Evolutionary conservation across 192 early-diverging fungal genomes (phyloP), one percentile per base, ranked within the genome.

Genomic region (Oehlia diaphana): DNA sequence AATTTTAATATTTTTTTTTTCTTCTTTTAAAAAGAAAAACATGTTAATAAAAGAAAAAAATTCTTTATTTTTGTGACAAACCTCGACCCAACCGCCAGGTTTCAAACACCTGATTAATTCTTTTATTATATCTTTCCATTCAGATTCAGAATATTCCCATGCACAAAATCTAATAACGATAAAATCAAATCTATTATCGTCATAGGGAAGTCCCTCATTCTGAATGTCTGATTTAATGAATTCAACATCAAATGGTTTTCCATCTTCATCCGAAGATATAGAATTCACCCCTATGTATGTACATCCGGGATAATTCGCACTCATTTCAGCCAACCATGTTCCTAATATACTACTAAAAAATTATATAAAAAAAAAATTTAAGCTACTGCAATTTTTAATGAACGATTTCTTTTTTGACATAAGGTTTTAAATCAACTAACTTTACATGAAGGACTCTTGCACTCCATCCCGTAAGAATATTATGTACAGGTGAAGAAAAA

Each of bases 61-160:
- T 31, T 31, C 31, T 2, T 31, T 31, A 31, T 31, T 33, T 66
- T 14, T 67, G 5, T 33, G 1, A 16, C 65, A 33, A 4, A 67
- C 65, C 71, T 73, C 71, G 14, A 73, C 8, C 71, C 71, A 73
- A 39, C 71, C 71, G 31, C 71, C 71, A 33, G 71, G 71, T 31
- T 73, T 73, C n/a, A 44, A 73, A 19, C 33, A 33, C 28, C 71
- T 44, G 28, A 73, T 44, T 12, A 73, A 28, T 23, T 73, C 71
- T 12, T 50, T 26, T n/a, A 49, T 7, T 19, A 73, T 31, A 23
- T 16, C 39, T 53, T 44, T 19, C 71, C 71, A 73, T 73, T 73
- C 44, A 1, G 21, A 8, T 47, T 73, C 49, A 28, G 33, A 39
- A 73, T 28, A 73, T 4, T 73, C 71, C 13, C 23, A 44, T 14